These are phyloP conservation scores for Xylaria sp. DNA, from an alignment of 2,329 filamentous ascomycete genomes.

Conservation along the genomic window DNA sequence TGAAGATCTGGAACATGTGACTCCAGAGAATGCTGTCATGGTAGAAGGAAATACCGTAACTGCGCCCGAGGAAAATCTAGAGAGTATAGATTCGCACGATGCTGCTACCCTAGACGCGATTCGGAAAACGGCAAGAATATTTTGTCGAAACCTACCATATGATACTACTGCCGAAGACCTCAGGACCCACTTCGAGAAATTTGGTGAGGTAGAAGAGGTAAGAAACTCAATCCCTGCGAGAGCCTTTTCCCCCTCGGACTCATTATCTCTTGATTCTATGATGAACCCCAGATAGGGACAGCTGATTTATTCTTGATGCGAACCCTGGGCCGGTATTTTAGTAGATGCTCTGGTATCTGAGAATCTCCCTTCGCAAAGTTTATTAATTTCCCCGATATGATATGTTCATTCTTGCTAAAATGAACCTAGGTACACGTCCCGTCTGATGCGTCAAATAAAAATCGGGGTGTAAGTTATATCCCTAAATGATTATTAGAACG, in stretches of 20 bases:
- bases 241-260: slow-evolving; percentile 8
- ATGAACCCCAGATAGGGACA: slow-evolving; percentile 99
- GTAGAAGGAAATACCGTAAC: slow-evolving; percentile 33
- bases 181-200: slow-evolving; percentile 74
- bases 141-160: slow-evolving; percentile 89
- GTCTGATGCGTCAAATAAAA: slow-evolving; percentile 73
- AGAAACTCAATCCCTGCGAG: slow-evolving; percentile 54
- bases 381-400: slow-evolving; percentile 43
- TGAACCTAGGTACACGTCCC: slow-evolving; percentile 82
- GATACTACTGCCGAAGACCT: slow-evolving; percentile 81
- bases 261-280: slow-evolving; percentile 63
- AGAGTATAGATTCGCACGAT: slow-evolving; percentile 50
- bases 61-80: slow-evolving; percentile 40
- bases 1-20: slow-evolving; percentile 28
- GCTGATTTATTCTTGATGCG: slow-evolving; percentile 90
- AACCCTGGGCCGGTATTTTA: slow-evolving; percentile 97
- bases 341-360: slow-evolving; percentile 99
- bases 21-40: slow-evolving; percentile 28
- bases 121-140: slow-evolving; percentile 78
- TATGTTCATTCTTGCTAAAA: slow-evolving; percentile 54
- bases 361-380: slow-evolving; percentile 53
- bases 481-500: slow-evolving; percentile 11
- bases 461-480: slow-evolving; percentile 70
- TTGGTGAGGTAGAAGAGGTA: slow-evolving; percentile 89
- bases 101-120: slow-evolving; percentile 66